A percentile compares a stretch with the other conserved stretches of the same genome.
Evolutionary conservation across 768 basidiomycete genomes (phyloP).

Genomic region (Tylopilus sp.): DNA sequence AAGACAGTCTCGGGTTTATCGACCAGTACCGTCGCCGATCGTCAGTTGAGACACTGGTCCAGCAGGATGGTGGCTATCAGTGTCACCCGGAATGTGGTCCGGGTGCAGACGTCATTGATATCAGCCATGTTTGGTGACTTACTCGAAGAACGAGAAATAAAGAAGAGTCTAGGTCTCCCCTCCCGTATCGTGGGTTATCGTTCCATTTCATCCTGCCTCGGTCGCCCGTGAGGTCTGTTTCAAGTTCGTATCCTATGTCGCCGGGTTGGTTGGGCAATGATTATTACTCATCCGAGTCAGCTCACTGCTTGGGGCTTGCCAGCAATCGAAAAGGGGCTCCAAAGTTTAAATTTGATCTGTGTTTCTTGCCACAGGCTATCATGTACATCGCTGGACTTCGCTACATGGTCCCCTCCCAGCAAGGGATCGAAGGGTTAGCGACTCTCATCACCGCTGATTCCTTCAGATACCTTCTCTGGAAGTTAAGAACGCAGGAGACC

Average conservation of each 20-base stretch:
- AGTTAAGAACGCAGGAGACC: not conserved
- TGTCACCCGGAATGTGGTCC: no score
- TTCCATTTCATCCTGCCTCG: not conserved
- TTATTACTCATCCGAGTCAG: conserved; percentile 23
- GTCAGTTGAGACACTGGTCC: no score
- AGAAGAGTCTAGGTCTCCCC: no score
- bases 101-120: no score
- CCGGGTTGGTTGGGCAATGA: not conserved
- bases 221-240: no score
- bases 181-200: not conserved
- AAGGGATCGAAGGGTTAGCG: conserved; percentile 24
- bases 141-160: no score
- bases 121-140: no score
- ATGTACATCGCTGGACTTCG: conserved; percentile 31
- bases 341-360: not conserved
- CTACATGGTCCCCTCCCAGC: conserved; percentile 6
- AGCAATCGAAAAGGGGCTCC: conserved; percentile 16
- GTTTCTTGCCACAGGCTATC: conserved; percentile 15
- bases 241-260: no score
- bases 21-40: no score
- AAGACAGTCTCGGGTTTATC: no score
- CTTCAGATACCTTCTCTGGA: conserved; percentile 20
- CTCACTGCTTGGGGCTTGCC: conserved; percentile 9
- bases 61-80: no score
- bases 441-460: conserved; percentile 24